Percentiles rank a stretch among this genome's conserved stretches.
Conservation (phyloP, 768 basidiomycete genomes). For the Mycena chlorophos region DNA sequence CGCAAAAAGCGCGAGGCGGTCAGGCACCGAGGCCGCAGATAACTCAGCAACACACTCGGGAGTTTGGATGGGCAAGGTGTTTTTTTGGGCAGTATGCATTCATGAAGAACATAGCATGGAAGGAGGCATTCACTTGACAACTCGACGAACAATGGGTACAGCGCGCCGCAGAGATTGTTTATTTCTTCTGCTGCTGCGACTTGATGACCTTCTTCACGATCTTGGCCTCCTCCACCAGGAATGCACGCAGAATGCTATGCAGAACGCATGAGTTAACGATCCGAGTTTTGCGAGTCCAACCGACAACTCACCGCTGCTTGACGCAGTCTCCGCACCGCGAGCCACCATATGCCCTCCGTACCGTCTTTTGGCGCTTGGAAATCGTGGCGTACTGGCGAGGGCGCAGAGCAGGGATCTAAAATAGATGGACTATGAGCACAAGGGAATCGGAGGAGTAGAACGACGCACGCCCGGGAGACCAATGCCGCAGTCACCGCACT, state of each 20-base stretch:
- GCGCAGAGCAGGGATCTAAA: slow-evolving; percentile 89
- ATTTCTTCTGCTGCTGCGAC: slow-evolving; percentile 68
- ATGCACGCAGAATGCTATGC: slow-evolving; percentile 90
- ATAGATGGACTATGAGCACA: background rate
- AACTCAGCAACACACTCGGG: background rate
- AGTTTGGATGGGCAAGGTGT: background rate
- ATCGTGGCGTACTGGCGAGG: slow-evolving; percentile 94
- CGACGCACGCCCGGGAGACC: slow-evolving; percentile 88
- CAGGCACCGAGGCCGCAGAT: background rate
- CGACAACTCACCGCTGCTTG: slow-evolving; percentile 77
- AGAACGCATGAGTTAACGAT: slow-evolving; percentile 12
- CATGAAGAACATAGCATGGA: slow-evolving; percentile 7
- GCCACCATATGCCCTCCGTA: slow-evolving; percentile 94
- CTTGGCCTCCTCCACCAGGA: slow-evolving; percentile 99
- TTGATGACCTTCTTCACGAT: slow-evolving; percentile 99
- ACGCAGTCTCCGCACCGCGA: slow-evolving; percentile 96
- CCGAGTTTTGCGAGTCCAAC: background rate
- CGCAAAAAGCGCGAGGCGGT: too few species aligned
- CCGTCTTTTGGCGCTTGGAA: slow-evolving; percentile 97
- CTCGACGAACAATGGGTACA: slow-evolving; percentile 14
- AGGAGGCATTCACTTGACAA: slow-evolving; percentile 11
- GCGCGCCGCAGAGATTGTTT: too few species aligned
- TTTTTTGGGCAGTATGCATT: slow-evolving; percentile 12
- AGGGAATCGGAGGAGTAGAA: background rate
- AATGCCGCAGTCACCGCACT: slow-evolving; percentile 98